These are phyloP conservation scores for Halophytophthora batemanensis DNA, from an alignment of 352 stramenopile species.

Conservation along the genomic window DNA sequence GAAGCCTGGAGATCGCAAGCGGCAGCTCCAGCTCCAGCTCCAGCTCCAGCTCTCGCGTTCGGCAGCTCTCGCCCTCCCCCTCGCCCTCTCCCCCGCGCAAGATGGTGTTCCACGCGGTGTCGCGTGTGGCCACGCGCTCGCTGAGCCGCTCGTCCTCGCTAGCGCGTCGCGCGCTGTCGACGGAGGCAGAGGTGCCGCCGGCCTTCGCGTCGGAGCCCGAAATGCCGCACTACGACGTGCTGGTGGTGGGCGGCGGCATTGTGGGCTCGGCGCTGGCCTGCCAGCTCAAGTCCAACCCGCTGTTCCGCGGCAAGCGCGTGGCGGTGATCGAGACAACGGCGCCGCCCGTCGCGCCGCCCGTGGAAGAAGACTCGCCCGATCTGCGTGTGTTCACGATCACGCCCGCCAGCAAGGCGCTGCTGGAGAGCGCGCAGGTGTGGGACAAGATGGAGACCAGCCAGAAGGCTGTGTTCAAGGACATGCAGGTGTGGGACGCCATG, in stretches of 20 bases:
- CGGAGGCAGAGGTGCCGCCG: constrained; percentile 5
- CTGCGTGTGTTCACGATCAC: constrained; percentile 91
- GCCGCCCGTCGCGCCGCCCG: constrained; percentile 32
- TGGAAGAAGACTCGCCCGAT: constrained; percentile 72
- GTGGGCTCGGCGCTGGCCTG: constrained; percentile 80
- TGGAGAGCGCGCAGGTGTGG: constrained; percentile 80
- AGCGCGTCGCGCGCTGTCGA: constrained; percentile 16
- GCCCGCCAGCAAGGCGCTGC: constrained; percentile 71
- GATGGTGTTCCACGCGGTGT: constrained; percentile 27
- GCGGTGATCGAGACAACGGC: constrained; percentile 65
- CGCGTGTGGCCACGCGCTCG: constrained; percentile 21
- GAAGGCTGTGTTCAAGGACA: constrained; percentile 77
- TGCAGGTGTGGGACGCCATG: constrained; percentile 91
- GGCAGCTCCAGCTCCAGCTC: too few species aligned
- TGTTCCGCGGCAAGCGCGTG: constrained; percentile 80
- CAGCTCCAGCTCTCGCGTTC: too few species aligned
- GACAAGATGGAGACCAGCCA: constrained; percentile 53
- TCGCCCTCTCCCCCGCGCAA: constrained; percentile 2
- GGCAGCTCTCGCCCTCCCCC: constrained; percentile 1
- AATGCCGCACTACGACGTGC: constrained; percentile 67
- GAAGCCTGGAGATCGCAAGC: too few species aligned
- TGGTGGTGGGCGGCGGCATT: constrained; percentile 83
- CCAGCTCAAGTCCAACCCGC: constrained; percentile 69
- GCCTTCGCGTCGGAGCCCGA: constrained; percentile 23
- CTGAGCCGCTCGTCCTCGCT: constrained; percentile 15